Base-by-base conservation (phyloP, 208 protist species). In the Trypanosoma rangeli region DNA sequence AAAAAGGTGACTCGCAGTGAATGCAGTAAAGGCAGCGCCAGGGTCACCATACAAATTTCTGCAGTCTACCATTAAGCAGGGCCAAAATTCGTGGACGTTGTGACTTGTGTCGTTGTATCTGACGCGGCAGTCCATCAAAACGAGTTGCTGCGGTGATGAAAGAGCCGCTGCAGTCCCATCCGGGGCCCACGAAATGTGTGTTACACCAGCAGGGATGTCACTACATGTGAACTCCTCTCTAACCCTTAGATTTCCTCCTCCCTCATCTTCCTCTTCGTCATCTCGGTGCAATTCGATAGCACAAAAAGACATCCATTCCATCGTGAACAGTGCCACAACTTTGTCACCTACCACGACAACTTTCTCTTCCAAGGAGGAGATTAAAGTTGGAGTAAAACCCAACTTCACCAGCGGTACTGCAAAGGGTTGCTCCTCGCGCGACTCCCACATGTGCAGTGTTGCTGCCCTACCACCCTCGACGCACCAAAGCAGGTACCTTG, bases 1-100 rank as follows among this genome's bases (percentile, higher is more conserved):
- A 70, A 82, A 76, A 16, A 87, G 57, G 46, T 59, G 58, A 42
- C 54, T 73, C 24, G 70, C 65, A 70, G 56, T 55, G 59, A 70
- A 82, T 71, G 64, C 68, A 66, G 53, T 58, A 54, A 71, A 76
- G 42, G 44, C 55, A 29, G 65, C 68, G 60, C 58, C 67, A 24
- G 26, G 31, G 13, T 71, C 55, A 16, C 73, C 70, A 67, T 78
- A 87, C 78, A 74, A 87, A 29, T 54, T 22, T 16, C 42, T 53
- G 63, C 82, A 87, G 39, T 80, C 66, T 20, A 62, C 22, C 16
- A 74, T 39, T n/a, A 68, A 18, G 39, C 31, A 58, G 22, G 49
- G 65, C 7, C 50, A 42, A 4, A 20, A 13, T 8, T 33, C 60
- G 29, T 60, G 65, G 1, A 10, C 55, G n/a, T 10, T 28, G 54